Conservation (phyloP, 164 flowering plant species). For the Vitis riparia region DNA sequence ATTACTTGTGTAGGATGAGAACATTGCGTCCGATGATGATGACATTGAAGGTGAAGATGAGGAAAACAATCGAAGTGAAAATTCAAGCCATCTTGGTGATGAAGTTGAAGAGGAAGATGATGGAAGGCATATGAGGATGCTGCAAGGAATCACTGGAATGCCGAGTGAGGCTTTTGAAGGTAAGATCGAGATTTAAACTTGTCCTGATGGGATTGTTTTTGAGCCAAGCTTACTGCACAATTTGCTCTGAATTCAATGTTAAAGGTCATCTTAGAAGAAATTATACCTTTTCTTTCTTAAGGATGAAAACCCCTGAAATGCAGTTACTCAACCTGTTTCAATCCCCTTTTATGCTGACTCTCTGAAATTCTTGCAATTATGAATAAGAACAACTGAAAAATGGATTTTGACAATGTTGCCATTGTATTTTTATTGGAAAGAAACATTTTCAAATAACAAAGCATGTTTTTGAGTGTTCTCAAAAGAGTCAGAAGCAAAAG, state of each 20-base stretch:
- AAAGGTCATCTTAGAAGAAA: not conserved
- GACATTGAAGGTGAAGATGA: slow-evolving; percentile 19
- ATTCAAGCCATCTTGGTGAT: slow-evolving; percentile 17
- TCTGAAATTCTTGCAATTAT: too few relatives aligned
- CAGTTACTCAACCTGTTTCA: too few relatives aligned
- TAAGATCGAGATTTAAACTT: slow-evolving; percentile 11
- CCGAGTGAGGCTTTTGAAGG: slow-evolving; percentile 74
- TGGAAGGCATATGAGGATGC: slow-evolving; percentile 64
- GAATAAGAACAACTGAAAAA: too few relatives aligned
- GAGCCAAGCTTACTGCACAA: not conserved
- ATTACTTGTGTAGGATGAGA: slow-evolving; percentile 57
- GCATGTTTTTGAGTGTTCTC: too few relatives aligned
- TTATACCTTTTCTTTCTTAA: too few relatives aligned
- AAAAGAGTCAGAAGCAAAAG: too few relatives aligned
- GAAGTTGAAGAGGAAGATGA: slow-evolving; percentile 51
- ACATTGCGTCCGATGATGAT: slow-evolving; percentile 66
- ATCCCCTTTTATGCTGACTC: too few relatives aligned
- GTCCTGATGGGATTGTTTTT: not conserved
- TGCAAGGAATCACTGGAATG: slow-evolving; percentile 75
- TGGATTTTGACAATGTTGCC: too few relatives aligned
- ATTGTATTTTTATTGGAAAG: too few relatives aligned
- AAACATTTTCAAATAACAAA: too few relatives aligned
- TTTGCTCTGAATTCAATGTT: not conserved
- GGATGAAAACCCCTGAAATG: too few relatives aligned
- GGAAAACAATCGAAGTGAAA: not conserved